Percentiles rank a stretch among this genome's conserved stretches.
These are phyloP conservation scores for Ziziphus jujuba DNA, from an alignment of 306 rosid species.

Conservation along the genomic window DNA sequence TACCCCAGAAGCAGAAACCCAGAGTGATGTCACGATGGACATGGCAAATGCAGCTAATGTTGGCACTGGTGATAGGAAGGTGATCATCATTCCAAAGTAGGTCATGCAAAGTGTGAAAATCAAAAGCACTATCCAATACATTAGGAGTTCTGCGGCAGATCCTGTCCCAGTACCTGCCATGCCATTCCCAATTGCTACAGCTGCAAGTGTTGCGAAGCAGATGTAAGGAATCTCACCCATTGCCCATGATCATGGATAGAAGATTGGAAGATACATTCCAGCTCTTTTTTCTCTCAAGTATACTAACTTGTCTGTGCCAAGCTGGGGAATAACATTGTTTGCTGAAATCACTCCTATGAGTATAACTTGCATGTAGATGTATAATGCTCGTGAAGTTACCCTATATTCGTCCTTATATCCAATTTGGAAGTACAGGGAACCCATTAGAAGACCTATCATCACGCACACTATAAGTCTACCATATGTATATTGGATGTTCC, in stretches of 20 bases:
- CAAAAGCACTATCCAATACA: neutral
- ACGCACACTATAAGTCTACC: neutral
- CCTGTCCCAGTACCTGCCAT: neutral
- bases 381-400: constrained; percentile 3
- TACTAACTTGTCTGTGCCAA: neutral
- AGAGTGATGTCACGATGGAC: constrained; percentile 8
- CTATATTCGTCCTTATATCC: neutral
- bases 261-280: constrained; percentile 9
- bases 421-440: constrained; percentile 10
- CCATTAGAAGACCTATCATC: constrained; percentile 11
- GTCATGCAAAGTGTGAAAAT: constrained; percentile 4
- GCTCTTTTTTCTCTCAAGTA: constrained; percentile 8
- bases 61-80: constrained; percentile 13
- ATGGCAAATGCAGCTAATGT: constrained; percentile 5
- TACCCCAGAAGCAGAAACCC: constrained; percentile 4
- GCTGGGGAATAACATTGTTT: constrained; percentile 10
- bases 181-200: constrained; percentile 11
- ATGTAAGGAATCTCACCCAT: constrained; percentile 10
- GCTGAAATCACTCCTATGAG: constrained; percentile 15
- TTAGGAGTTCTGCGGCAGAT: neutral
- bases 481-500: constrained; percentile 15
- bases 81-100: constrained; percentile 19
- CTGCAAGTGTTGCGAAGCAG: neutral
- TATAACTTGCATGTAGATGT: constrained; percentile 16
- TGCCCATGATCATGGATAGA: constrained; percentile 6